Conservation (phyloP, 2,329 filamentous ascomycete species). For the Penicillium thymicola region DNA sequence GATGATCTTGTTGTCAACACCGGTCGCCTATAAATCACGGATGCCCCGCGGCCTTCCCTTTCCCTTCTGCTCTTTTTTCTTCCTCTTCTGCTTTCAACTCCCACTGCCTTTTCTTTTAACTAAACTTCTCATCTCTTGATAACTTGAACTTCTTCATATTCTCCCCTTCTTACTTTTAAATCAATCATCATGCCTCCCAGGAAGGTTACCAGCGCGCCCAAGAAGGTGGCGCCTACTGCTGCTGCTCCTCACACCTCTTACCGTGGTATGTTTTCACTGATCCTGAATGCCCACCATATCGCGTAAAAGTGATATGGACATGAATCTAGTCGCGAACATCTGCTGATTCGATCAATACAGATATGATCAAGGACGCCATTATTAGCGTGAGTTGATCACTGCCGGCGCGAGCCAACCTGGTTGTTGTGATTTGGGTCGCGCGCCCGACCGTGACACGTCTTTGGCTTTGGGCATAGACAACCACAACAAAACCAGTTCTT, state of each 20-base stretch:
- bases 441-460: conserved; percentile 39
- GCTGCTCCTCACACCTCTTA: conserved; percentile 61
- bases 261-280: conserved; percentile 57
- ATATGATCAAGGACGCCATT: conserved; percentile 72
- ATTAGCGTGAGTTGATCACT: conserved; percentile 62
- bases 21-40: conserved; percentile 42
- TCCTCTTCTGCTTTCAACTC: conserved; percentile 16
- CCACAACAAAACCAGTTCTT: conserved; percentile 22
- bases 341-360: conserved; percentile 55
- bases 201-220: conserved; percentile 56
- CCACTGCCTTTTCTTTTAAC: not conserved
- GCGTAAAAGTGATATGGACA: conserved; percentile 38
- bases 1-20: conserved; percentile 45
- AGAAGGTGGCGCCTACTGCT: conserved; percentile 54
- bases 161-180: conserved; percentile 11
- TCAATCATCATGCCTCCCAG: conserved; percentile 59
- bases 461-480: conserved; percentile 21
- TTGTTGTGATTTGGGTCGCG: conserved; percentile 39
- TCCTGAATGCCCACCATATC: conserved; percentile 46
- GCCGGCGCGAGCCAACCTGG: conserved; percentile 43
- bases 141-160: conserved; percentile 12
- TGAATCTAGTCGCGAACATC: conserved; percentile 50
- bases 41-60: conserved; percentile 42
- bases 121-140: not conserved
- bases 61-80: conserved; percentile 32